These are phyloP conservation scores for Myrica gale DNA, from an alignment of 306 rosid species.

Conservation along the genomic window DNA sequence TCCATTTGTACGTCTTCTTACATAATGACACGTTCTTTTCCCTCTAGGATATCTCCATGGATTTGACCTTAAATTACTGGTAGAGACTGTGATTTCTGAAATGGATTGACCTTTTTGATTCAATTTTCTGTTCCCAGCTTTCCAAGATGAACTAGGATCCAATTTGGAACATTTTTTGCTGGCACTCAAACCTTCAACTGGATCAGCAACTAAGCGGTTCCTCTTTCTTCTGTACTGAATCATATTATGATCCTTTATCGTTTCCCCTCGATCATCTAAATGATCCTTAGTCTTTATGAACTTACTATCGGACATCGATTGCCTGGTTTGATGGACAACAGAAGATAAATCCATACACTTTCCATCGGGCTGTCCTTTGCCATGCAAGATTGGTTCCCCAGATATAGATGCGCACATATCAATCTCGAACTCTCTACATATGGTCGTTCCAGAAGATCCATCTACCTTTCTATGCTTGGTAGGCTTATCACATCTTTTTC, in stretches of 20 bases:
- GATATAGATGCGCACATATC: conserved; percentile 16
- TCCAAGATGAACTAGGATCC: conserved; percentile 19
- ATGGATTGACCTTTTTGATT: conserved; percentile 29
- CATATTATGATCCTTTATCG: conserved; percentile 22
- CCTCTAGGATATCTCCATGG: conserved; percentile 55
- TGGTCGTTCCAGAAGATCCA: conserved; percentile 5
- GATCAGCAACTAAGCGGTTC: conserved; percentile 32
- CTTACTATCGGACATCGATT: conserved; percentile 14
- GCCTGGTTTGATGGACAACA: conserved; percentile 22
- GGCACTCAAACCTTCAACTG: conserved; percentile 21
- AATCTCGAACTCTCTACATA: conserved; percentile 14
- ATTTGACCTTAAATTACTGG: conserved; percentile 32
- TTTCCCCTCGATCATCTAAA: conserved; percentile 30
- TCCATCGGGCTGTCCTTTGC: conserved; percentile 29
- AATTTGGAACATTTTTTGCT: conserved; percentile 23
- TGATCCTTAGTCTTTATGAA: conserved; percentile 29
- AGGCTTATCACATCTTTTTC: conserved; percentile 25
- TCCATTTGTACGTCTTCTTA: conserved; percentile 29
- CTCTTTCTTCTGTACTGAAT: conserved; percentile 43
- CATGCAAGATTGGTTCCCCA: conserved; percentile 16
- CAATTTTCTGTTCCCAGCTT: conserved; percentile 30
- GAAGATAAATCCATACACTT: conserved; percentile 19
- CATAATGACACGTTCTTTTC: conserved; percentile 50
- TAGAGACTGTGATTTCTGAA: conserved; percentile 28
- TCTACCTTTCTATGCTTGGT: conserved; percentile 13